Base-by-base conservation (phyloP, 1,139 yeast genomes). In the Taphrina pruni region DNA sequence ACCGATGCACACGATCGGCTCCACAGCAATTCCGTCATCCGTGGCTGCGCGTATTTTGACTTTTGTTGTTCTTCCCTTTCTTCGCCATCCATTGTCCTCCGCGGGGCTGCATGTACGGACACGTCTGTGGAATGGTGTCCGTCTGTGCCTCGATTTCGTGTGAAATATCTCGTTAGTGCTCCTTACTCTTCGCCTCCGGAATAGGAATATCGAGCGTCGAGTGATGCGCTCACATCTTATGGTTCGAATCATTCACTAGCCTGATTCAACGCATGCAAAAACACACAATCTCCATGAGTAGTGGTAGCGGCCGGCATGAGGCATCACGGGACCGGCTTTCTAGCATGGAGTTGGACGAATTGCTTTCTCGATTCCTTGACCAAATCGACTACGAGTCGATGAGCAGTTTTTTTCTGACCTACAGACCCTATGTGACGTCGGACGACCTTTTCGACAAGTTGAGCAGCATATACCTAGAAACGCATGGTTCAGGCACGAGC, bases 401-500 rank as follows among this genome's bases (percentile, higher is more conserved):
- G 67, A 86, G 94, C 67, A 97, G 93, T 78, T 92, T 94, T 77
- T 90, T 94, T 77, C 82, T 93, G 60, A 88, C 97, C 0, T 93
- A 86, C 78, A 83, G 98, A 69, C 83, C 88, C 71, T 93, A 90
- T 76, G 80, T 88, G 60, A 80, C 86, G 46, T 79, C 52, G 88
- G 17, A 78, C 81, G 41, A 84, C 85, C 17, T 82, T 93, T 17
- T 80, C 91, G 78, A 84, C 84, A 71, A 78, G 88, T 57, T 79
- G 93, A 55, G 76, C 88, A 50, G 83, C 66, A 43, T 84, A 81
- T 71, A 76, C 20, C 48, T 45, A 2, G 17, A 45, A 17, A n/a
- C 48, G 8, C 20, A 45, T 14, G 20, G 20, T n/a, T 45, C 48
- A 14, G n/a, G 48, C 20, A 45, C 20, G 20, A 45, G 48, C 48